Evolutionary conservation across 768 basidiomycete species (phyloP).

Genomic region (Tulasnella sp.): DNA sequence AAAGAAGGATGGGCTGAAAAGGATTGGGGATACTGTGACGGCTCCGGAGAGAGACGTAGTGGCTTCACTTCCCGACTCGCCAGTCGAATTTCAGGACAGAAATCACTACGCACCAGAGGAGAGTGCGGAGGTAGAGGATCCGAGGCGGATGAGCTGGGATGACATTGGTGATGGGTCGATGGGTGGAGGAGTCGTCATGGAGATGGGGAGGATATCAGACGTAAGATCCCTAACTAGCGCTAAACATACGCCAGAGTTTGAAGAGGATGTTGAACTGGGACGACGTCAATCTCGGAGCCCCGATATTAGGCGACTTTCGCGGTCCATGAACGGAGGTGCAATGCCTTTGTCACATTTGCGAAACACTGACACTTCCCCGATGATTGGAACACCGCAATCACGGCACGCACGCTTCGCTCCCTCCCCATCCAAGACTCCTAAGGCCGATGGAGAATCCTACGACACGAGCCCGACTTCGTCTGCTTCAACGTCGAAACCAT

Average conservation of each 20-base stretch:
- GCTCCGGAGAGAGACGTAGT: slow-evolving; percentile 18
- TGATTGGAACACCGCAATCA: neutral
- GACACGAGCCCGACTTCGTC: too few relatives aligned
- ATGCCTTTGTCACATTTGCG: neutral
- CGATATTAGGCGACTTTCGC: neutral
- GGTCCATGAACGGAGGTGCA: neutral
- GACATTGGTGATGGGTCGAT: slow-evolving; percentile 9
- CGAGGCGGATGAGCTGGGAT: neutral
- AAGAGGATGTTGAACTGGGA: neutral
- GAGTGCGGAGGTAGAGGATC: neutral
- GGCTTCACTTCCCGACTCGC: slow-evolving; percentile 18
- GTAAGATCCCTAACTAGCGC: neutral
- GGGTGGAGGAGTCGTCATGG: slow-evolving; percentile 14
- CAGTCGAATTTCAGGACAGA: slow-evolving; percentile 18
- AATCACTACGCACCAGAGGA: slow-evolving; percentile 7
- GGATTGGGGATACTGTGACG: slow-evolving; percentile 22
- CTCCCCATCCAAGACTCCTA: neutral
- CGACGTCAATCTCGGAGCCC: neutral
- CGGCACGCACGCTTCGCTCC: slow-evolving; percentile 14
- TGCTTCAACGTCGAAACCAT: neutral
- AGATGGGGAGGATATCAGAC: slow-evolving; percentile 11
- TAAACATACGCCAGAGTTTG: neutral
- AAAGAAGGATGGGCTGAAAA: slow-evolving; percentile 14
- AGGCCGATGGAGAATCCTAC: neutral
- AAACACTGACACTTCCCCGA: neutral